Percentiles rank a stretch among this genome's conserved stretches.
phyloP scores from a whole-genome alignment of 169 alveolate genomes.

The Miamiensis avidus region DNA sequence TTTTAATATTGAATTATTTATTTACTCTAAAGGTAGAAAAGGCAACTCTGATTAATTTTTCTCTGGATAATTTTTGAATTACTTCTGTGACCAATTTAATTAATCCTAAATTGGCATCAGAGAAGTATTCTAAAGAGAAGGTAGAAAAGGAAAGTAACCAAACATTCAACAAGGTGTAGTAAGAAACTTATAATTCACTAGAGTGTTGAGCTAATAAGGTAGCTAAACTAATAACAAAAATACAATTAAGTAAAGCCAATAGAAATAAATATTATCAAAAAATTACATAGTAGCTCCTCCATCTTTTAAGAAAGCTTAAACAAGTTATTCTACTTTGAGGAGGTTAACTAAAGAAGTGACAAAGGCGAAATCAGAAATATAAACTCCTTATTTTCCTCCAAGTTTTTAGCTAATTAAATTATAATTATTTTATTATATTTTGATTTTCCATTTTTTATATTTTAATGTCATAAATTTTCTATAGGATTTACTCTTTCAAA shows the following conservation, averaged over 20 bases:
- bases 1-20: not conserved
- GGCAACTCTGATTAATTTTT: constrained; percentile 66
- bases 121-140: constrained; percentile 45
- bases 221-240: constrained; percentile 23
- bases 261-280: no score
- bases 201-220: constrained; percentile 35
- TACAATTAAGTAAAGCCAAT: not conserved
- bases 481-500: constrained; percentile 33
- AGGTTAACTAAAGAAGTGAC: constrained; percentile 30
- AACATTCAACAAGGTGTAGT: constrained; percentile 54
- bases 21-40: constrained; percentile 49
- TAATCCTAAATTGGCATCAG: constrained; percentile 44
- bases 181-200: constrained; percentile 52
- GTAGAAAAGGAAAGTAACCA: constrained; percentile 62
- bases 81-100: constrained; percentile 56
- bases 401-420: not conserved
- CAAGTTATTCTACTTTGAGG: constrained; percentile 61
- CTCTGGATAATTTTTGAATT: constrained; percentile 64
- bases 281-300: constrained; percentile 51
- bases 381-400: not conserved
- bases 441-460: not conserved
- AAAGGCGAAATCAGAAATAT: constrained; percentile 5
- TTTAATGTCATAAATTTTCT: not conserved
- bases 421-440: not conserved
- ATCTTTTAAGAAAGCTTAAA: constrained; percentile 50